phyloP scores from a whole-genome alignment of 768 basidiomycete species.

The Russula sp. region DNA sequence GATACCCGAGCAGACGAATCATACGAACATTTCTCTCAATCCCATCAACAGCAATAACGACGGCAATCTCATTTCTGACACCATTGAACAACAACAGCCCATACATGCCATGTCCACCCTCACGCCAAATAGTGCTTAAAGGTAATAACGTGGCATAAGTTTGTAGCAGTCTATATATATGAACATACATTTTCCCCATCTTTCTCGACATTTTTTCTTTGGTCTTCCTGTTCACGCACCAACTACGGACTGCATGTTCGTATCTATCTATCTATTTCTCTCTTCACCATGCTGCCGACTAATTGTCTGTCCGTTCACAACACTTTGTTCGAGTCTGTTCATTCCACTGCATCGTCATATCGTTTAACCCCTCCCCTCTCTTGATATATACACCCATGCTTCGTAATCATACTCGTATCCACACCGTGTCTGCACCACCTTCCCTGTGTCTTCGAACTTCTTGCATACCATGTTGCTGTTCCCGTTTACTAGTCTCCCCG shows the following conservation, averaged over 20 bases:
- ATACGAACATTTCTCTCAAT: slow-evolving; percentile 23
- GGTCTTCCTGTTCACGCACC: slow-evolving; percentile 24
- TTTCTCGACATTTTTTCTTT: slow-evolving; percentile 19
- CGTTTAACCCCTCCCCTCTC: slow-evolving; percentile 17
- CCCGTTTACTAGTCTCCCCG: slow-evolving; percentile 27
- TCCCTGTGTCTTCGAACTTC: slow-evolving; percentile 25
- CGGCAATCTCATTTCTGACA: slow-evolving; percentile 26
- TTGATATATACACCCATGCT: slow-evolving; percentile 23
- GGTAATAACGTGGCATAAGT: slow-evolving; percentile 21
- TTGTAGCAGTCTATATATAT: slow-evolving; percentile 27
- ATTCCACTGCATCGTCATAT: slow-evolving; percentile 22
- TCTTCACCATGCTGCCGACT: slow-evolving; percentile 15
- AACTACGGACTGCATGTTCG: slow-evolving; percentile 18
- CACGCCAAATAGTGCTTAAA: slow-evolving; percentile 22
- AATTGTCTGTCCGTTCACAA: slow-evolving; percentile 23
- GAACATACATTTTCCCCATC: slow-evolving; percentile 24
- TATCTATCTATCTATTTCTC: slow-evolving; percentile 23
- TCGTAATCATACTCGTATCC: slow-evolving; percentile 28
- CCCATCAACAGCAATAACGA: slow-evolving; percentile 23
- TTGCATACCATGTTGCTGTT: slow-evolving; percentile 30
- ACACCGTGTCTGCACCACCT: slow-evolving; percentile 24
- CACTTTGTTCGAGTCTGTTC: slow-evolving; percentile 13
- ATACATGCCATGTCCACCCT: slow-evolving; percentile 23
- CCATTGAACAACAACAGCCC: slow-evolving; percentile 24
- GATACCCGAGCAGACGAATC: slow-evolving; percentile 26